Evolutionary conservation across 2,329 filamentous ascomycete genomes (phyloP).

Genomic region (Diplodia corticola): DNA sequence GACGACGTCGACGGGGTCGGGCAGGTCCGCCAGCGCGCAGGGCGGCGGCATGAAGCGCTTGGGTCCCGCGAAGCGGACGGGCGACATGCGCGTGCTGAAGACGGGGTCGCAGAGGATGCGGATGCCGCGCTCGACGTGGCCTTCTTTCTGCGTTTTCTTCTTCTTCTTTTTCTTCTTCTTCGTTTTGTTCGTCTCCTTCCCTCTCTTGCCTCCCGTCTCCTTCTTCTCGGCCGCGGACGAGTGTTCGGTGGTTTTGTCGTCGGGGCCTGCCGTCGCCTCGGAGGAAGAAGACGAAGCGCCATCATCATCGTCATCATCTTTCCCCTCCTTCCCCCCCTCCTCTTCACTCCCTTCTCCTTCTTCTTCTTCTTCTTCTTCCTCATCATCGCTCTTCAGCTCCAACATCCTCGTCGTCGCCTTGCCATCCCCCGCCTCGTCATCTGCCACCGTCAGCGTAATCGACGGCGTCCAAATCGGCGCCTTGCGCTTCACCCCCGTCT

Average conservation of each 20-base stretch:
- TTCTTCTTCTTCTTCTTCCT: too few species aligned
- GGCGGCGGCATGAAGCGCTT: conserved; percentile 55
- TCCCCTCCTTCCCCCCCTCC: too few species aligned
- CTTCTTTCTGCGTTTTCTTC: background rate
- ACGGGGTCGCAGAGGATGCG: conserved; percentile 56
- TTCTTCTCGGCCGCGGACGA: background rate
- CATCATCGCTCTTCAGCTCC: background rate
- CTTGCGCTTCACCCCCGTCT: conserved; percentile 33
- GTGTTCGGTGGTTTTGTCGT: background rate
- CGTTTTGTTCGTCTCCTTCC: background rate
- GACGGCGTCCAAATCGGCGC: background rate
- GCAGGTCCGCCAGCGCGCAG: conserved; percentile 51
- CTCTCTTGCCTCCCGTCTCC: background rate
- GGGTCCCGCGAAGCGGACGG: conserved; percentile 50
- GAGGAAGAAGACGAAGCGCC: background rate
- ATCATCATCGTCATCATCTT: background rate
- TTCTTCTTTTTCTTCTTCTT: background rate
- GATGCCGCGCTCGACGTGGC: conserved; percentile 38
- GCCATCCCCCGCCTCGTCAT: background rate
- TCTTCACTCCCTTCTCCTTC: too few species aligned
- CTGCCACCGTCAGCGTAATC: conserved; percentile 4
- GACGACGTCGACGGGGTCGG: conserved; percentile 51
- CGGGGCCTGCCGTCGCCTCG: background rate
- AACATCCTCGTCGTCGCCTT: background rate
- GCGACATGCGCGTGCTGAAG: conserved; percentile 52